Conservation (phyloP, 306 rosid genomes). For the Cicer chorassanicum region DNA sequence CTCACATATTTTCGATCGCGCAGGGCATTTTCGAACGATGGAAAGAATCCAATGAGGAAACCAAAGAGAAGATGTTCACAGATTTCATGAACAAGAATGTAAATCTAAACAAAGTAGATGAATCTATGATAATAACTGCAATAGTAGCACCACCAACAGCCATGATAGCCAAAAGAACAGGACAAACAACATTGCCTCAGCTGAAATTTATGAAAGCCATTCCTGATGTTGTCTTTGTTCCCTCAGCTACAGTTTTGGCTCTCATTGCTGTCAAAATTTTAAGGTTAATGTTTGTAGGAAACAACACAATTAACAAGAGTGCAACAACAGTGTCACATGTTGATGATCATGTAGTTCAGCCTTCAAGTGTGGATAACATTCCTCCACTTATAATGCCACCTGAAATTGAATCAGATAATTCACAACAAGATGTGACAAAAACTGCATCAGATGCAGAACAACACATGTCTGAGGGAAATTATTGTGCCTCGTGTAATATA, state of each 20-base stretch:
- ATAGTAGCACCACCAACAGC: slow-evolving; percentile 72
- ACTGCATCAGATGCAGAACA: neutral
- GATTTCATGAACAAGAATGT: slow-evolving; percentile 51
- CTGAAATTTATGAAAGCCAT: slow-evolving; percentile 56
- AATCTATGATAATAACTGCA: slow-evolving; percentile 57
- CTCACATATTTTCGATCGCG: neutral
- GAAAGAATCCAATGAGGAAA: neutral
- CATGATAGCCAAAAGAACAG: slow-evolving; percentile 62
- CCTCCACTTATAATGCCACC: neutral
- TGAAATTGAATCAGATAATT: neutral
- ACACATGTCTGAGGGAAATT: neutral
- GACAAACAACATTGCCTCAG: slow-evolving; percentile 57
- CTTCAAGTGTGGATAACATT: neutral
- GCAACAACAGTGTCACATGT: neutral
- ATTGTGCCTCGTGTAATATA: slow-evolving; percentile 26
- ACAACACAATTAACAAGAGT: neutral
- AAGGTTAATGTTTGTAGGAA: slow-evolving; percentile 43
- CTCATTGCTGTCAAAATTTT: slow-evolving; percentile 56
- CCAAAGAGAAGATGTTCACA: neutral
- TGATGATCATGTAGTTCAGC: slow-evolving; percentile 11
- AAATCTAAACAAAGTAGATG: slow-evolving; percentile 50
- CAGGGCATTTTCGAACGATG: slow-evolving; percentile 44
- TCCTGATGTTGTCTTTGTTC: slow-evolving; percentile 75
- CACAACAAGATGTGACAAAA: neutral
- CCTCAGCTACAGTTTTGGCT: slow-evolving; percentile 61